Evolutionary conservation across 2,329 filamentous ascomycete genomes (phyloP), one percentile per base, ranked within the genome.

Genomic region (Aspergillus felis): DNA sequence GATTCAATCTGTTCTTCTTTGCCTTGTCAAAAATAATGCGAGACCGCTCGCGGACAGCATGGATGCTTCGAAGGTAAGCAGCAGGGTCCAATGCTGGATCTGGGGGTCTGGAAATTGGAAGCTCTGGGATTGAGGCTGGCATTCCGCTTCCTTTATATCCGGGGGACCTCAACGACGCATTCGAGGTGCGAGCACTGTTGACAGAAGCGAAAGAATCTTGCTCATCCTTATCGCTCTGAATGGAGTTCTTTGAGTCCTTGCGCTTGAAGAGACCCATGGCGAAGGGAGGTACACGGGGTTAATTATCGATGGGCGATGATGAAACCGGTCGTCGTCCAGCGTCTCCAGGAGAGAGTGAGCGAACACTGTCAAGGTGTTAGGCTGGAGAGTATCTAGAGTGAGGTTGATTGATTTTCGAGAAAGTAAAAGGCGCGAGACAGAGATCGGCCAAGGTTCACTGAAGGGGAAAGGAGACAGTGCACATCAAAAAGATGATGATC

Each of bases 41-140:
- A 70, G 85, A 88, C 61, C 92, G 81, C 68, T 97, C 91, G 61
- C 94, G 84, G 27, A 99, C 91, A 28, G 94, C 87, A 68, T 91
- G 87, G 68, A 97, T 85, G 77, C 92, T 97, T 71, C 90, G 87
- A 68, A 99, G 84, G 76, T 97, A 97, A 60, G 87, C 92, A 25
- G 89, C 91, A 22, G 93, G 92, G 72, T 97, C 91, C 65, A 93
- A 81, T 61, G 88, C 83, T 68, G 93, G 92, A 76, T 97, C 92
- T 28, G 93, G 92, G 17, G 92, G 87, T 68, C 86, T 88, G 51
- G 93, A 90, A 50, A 97, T 84, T 62, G 91, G 85, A 68, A 95
- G 82, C 74, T 92, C 90, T 65, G 88, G 86, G 64, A 92, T 83
- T 58, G 80, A 74, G 12, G 74, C 74, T 35, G 79, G 78, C 51